A percentile compares a stretch with the other conserved stretches of the same genome.
Evolutionary conservation across 495 filamentous ascomycete genomes (phyloP).

Genomic region (Xylaria flabelliformis): DNA sequence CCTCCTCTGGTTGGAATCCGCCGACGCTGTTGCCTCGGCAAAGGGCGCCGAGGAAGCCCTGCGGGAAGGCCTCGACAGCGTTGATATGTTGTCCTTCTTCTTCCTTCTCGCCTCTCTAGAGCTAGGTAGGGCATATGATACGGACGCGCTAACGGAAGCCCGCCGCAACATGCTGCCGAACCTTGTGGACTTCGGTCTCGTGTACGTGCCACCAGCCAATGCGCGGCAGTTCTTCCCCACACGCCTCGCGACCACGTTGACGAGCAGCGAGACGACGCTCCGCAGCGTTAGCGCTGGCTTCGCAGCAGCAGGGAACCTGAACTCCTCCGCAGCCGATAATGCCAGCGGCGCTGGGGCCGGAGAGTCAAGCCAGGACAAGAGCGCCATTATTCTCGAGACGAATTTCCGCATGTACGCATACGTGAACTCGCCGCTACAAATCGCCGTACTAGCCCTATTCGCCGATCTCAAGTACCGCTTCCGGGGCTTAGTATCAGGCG

Average conservation of each 20-base stretch:
- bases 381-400: constrained; percentile 96
- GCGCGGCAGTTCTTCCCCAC: constrained; percentile 87
- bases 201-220: constrained; percentile 67
- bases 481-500: constrained; percentile 88
- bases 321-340: constrained; percentile 50
- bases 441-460: constrained; percentile 92
- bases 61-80: constrained; percentile 76
- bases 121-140: constrained; percentile 87
- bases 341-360: constrained; percentile 41
- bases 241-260: constrained; percentile 91
- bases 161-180: constrained; percentile 87
- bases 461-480: constrained; percentile 83
- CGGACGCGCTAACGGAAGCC: constrained; percentile 73
- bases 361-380: constrained; percentile 57
- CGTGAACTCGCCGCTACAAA: constrained; percentile 89
- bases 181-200: constrained; percentile 88
- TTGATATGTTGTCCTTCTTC: constrained; percentile 93
- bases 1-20: constrained; percentile 88
- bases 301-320: constrained; percentile 49
- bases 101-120: constrained; percentile 95
- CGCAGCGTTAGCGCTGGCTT: constrained; percentile 66
- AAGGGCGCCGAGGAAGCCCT: constrained; percentile 36
- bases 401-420: constrained; percentile 99
- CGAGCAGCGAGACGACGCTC: constrained; percentile 75
- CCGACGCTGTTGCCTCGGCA: constrained; percentile 51